Evolutionary conservation across 129 eudicot species (phyloP).

Genomic region (Artemisia tridentata): DNA sequence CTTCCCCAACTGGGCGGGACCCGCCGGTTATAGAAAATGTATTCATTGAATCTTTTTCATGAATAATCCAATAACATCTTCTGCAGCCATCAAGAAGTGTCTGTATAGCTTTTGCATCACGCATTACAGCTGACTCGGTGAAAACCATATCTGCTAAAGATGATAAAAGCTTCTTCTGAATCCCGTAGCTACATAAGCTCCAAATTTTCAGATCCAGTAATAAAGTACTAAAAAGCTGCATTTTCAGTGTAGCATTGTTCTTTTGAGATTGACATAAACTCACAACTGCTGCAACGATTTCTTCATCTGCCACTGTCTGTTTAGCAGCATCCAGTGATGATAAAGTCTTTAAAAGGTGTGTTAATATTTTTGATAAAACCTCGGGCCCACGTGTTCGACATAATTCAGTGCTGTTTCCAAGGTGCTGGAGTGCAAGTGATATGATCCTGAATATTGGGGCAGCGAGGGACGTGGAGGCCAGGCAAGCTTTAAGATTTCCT

Average conservation of each 20-base stretch:
- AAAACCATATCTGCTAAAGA: conserved; percentile 94
- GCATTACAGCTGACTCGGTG: conserved; percentile 75
- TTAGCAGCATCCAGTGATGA: conserved; percentile 61
- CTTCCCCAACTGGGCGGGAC: conserved; percentile 71
- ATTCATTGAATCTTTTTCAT: conserved; percentile 73
- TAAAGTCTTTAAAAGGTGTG: conserved; percentile 60
- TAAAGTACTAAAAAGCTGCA: conserved; percentile 79
- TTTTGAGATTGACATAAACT: conserved; percentile 84
- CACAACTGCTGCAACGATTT: conserved; percentile 88
- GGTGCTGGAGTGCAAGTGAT: conserved; percentile 71
- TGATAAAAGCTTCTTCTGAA: conserved; percentile 90
- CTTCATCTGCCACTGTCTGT: conserved; percentile 74
- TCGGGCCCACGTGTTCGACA: conserved; percentile 83
- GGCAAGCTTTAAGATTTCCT: conserved; percentile 55
- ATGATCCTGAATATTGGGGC: conserved; percentile 86
- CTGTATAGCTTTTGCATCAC: conserved; percentile 96
- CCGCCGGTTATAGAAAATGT: conserved; percentile 55
- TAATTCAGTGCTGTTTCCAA: conserved; percentile 80
- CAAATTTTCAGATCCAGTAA: conserved; percentile 81
- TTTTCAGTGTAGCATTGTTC: conserved; percentile 60
- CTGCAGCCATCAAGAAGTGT: conserved; percentile 94
- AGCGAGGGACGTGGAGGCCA: conserved; percentile 66
- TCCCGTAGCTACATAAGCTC: conserved; percentile 88
- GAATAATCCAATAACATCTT: conserved; percentile 79
- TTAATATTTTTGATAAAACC: conserved; percentile 68